These are phyloP conservation scores for Rhododendron williamsianum DNA, from an alignment of 148 eudicot genomes.

Conservation along the genomic window DNA sequence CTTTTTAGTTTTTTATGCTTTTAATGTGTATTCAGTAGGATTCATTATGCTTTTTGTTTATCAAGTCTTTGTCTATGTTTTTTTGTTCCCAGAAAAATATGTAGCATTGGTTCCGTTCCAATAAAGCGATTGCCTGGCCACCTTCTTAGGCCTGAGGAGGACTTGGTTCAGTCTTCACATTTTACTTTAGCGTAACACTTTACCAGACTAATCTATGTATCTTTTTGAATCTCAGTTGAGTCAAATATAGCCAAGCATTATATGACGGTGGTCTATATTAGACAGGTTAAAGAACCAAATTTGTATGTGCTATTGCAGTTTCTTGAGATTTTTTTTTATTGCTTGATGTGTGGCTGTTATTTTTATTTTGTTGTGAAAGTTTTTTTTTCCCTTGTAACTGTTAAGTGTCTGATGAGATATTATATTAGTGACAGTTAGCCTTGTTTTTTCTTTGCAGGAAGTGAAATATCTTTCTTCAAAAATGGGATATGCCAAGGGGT, in stretches of 20 bases:
- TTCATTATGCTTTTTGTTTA: neutral
- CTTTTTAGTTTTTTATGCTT: neutral
- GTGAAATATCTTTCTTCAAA: constrained; percentile 87
- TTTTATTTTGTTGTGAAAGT: neutral
- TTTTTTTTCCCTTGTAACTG: neutral
- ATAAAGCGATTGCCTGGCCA: neutral
- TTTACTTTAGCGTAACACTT: neutral
- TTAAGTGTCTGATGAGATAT: neutral
- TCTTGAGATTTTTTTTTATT: neutral
- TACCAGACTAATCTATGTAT: neutral
- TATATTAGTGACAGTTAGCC: neutral
- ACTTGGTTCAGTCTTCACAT: neutral
- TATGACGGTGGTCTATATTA: neutral
- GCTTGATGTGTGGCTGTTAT: neutral
- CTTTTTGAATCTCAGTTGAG: neutral
- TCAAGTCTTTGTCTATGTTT: neutral
- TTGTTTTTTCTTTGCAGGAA: constrained; percentile 54
- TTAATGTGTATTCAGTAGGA: neutral
- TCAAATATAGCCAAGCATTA: neutral
- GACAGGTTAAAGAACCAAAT: neutral
- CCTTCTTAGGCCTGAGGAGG: neutral
- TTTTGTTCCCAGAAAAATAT: neutral
- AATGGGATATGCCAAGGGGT: constrained; percentile 88
- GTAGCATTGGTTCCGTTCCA: neutral
- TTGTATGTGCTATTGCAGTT: neutral